Percentiles rank a stretch among this genome's conserved stretches.
Evolutionary conservation across 208 protist species (phyloP).

Genomic region (Acanthamoeba rhysodes): DNA sequence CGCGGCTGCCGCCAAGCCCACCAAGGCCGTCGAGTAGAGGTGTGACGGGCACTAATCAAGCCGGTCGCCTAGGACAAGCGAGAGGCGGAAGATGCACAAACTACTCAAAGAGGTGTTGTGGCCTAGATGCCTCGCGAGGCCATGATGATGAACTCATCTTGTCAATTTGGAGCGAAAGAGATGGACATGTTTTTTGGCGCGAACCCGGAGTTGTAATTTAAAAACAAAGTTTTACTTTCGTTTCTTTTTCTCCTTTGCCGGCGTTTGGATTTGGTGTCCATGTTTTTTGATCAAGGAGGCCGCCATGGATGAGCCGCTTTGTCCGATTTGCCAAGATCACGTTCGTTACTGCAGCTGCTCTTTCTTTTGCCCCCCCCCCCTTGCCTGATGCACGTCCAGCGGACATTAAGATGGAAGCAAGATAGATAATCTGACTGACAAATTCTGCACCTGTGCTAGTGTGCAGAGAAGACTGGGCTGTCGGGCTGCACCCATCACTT

Average conservation of each 20-base stretch:
- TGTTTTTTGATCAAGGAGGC: too few relatives aligned
- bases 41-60: too few relatives aligned
- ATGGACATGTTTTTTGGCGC: too few relatives aligned
- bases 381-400: too few relatives aligned
- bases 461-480: background rate
- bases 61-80: too few relatives aligned
- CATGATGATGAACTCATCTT: too few relatives aligned
- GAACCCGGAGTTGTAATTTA: background rate
- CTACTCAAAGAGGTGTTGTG: too few relatives aligned
- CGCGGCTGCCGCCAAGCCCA: background rate
- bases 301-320: background rate
- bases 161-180: too few relatives aligned
- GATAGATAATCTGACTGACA: background rate
- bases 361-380: background rate
- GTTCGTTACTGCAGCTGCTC: background rate
- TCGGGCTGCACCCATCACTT: conserved; percentile 1
- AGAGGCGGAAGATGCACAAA: too few relatives aligned
- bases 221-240: background rate
- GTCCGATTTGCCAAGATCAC: background rate
- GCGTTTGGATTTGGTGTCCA: too few relatives aligned
- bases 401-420: background rate
- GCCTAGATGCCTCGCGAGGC: too few relatives aligned
- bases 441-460: background rate
- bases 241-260: background rate
- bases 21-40: too few relatives aligned